Conservation (phyloP, 257 asterid species). For the Cruciata laevipes region DNA sequence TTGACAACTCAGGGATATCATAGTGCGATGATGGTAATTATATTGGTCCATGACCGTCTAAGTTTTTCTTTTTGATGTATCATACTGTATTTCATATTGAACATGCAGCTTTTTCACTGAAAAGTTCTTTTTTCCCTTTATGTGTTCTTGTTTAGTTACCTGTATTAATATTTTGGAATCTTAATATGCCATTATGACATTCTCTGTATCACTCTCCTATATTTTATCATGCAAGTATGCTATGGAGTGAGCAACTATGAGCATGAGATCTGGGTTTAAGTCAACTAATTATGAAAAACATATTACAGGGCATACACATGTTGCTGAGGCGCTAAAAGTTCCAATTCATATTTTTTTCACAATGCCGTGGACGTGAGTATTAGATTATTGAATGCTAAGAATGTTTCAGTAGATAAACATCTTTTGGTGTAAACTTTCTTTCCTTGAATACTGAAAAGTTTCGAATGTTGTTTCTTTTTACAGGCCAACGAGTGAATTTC, state of each 20-base stretch:
- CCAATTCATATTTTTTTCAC: constrained; percentile 94
- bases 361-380: constrained; percentile 99
- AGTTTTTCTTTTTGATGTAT: background rate
- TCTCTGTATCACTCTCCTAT: background rate
- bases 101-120: background rate
- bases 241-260: background rate
- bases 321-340: constrained; percentile 79
- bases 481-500: constrained; percentile 98
- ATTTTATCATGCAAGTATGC: background rate
- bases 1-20: background rate
- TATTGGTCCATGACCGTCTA: no score
- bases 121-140: background rate
- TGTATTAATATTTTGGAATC: background rate
- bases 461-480: constrained; percentile 16
- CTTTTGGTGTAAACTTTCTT: constrained; percentile 6
- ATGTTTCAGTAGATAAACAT: background rate
- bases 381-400: constrained; percentile 13
- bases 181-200: background rate
- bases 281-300: constrained; percentile 18
- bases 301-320: constrained; percentile 84
- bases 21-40: background rate
- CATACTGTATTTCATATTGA: background rate
- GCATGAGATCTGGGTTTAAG: background rate
- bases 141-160: background rate
- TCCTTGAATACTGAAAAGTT: constrained; percentile 6